A percentile compares a stretch with the other conserved stretches of the same genome.
Evolutionary conservation across 1,139 yeast species (phyloP).

Genomic region (Zygoascus sp.): DNA sequence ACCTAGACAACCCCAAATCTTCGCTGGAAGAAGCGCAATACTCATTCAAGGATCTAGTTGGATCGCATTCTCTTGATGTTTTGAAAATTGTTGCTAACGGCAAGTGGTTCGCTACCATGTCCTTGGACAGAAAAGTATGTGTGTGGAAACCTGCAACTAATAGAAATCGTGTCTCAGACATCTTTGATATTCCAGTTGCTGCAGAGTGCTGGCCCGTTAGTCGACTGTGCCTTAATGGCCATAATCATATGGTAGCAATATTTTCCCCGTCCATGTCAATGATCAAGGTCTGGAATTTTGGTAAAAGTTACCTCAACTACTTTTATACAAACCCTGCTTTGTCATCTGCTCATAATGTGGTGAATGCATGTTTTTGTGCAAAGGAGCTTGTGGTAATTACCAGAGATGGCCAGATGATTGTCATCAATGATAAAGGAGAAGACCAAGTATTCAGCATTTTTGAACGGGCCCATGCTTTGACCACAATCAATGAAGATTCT

Average conservation of each 20-base stretch:
- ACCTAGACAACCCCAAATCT: slow-evolving; percentile 12
- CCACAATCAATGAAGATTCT: slow-evolving; percentile 1
- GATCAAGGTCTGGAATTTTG: slow-evolving; percentile 19
- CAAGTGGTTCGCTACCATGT: slow-evolving; percentile 60
- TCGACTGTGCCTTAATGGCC: slow-evolving; percentile 54
- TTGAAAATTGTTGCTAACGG: slow-evolving; percentile 50
- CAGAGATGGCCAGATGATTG: slow-evolving; percentile 18
- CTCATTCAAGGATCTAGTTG: slow-evolving; percentile 49
- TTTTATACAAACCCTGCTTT: slow-evolving; percentile 8
- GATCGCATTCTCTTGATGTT: slow-evolving; percentile 61
- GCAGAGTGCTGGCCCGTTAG: slow-evolving; percentile 65
- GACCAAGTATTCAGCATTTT: slow-evolving; percentile 13
- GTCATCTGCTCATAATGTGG: slow-evolving; percentile 7
- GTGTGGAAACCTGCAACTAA: slow-evolving; percentile 61
- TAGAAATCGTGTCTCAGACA: slow-evolving; percentile 6
- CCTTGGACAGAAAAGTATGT: slow-evolving; percentile 64
- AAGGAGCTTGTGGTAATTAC: slow-evolving; percentile 24
- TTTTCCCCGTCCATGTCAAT: slow-evolving; percentile 37
- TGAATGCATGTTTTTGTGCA: slow-evolving; percentile 25
- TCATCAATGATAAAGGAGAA: slow-evolving; percentile 22
- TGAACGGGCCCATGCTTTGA: slow-evolving; percentile 7
- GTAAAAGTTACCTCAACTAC: slow-evolving; percentile 9
- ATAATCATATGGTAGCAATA: slow-evolving; percentile 57
- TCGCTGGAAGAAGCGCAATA: slow-evolving; percentile 25
- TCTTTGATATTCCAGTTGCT: slow-evolving; percentile 35